Evolutionary conservation across 1,139 yeast genomes (phyloP), one percentile per base, ranked within the genome.

Genomic region (Yamadazyma atmosphaerica): DNA sequence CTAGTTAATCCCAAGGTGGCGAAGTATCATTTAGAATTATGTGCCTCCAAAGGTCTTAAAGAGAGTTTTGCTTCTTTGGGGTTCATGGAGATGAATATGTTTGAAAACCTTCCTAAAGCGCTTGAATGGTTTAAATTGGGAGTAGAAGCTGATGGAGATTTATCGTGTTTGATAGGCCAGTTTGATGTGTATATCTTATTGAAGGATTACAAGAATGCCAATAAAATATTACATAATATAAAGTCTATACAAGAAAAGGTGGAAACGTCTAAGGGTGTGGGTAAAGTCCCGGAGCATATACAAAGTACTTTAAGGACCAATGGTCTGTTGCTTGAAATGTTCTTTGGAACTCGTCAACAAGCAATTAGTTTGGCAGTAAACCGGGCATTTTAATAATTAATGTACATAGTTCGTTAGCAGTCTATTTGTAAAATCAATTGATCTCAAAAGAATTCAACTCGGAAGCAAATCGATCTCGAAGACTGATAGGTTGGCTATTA

Each of bases 81-180:
- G 1, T 85, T 83, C 55, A 60, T 88, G 45, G 92, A 88, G 49
- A 61, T 88, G 65, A 81, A 81, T 47, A 77, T 83, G 40, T 85
- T 82, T 54, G 63, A 68, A n/a, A 68, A 81, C 49, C 52, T 57
- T 14, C 40, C 45, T 4, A 79, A 79, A 48, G 87, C 95, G 0
- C 63, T 72, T 29, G 88, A 87, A 54, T 90, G 97, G 97, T 88
- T 89, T 62, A 77, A 77, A 49, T 62, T 89, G 33, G 98, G 96
- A 0, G 71, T 78, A 27, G 92, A 86, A 44, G 65, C 86, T 2
- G 57, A 52, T 37, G 71, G 70, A 23, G 83, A 78, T 47, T 68
- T 79, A 32, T 72, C 79, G 29, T 86, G 94, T 51, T 65, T 80
- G 49, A 70, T 88, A 36, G 97, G 97, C 0, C 70, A 79, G 41